phyloP scores from a whole-genome alignment of 345 rosid species.

The Camelina laxa region DNA sequence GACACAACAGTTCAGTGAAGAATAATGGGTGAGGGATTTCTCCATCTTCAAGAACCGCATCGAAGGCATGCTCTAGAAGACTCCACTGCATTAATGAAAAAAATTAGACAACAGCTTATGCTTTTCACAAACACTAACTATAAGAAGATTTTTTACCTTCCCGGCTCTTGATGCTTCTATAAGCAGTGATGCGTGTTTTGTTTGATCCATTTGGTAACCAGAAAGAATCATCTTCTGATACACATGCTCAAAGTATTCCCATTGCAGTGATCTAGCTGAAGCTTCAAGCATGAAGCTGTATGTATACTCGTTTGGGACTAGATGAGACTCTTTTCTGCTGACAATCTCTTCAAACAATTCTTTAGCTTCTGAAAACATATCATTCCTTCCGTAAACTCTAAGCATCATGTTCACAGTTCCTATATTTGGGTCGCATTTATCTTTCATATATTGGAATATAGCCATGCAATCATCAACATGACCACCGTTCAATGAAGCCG shows the following conservation, averaged over 20 bases:
- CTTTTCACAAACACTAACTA: constrained; percentile 28
- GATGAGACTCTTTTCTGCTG: constrained; percentile 39
- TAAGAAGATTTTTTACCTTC: constrained; percentile 57
- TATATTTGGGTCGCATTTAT: constrained; percentile 68
- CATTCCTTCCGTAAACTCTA: constrained; percentile 72
- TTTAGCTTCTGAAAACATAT: constrained; percentile 83
- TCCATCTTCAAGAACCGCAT: constrained; percentile 74
- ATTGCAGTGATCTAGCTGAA: constrained; percentile 76
- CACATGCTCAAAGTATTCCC: constrained; percentile 92
- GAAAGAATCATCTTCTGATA: constrained; percentile 77
- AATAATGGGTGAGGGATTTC: constrained; percentile 69
- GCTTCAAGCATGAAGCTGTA: constrained; percentile 86
- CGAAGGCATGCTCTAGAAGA: constrained; percentile 88
- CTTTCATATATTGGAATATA: constrained; percentile 75
- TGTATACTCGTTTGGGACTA: constrained; percentile 72
- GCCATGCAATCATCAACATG: constrained; percentile 69
- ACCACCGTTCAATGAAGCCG: constrained; percentile 77
- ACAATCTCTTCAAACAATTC: constrained; percentile 70
- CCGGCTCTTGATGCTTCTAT: constrained; percentile 84
- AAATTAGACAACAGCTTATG: constrained; percentile 19
- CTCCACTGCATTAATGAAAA: constrained; percentile 54
- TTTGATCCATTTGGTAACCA: constrained; percentile 74
- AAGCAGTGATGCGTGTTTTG: constrained; percentile 60
- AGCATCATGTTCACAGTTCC: constrained; percentile 93
- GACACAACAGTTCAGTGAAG: constrained; percentile 75